Conservation (phyloP, 345 rosid genomes). For the Rhizophora mangle region DNA sequence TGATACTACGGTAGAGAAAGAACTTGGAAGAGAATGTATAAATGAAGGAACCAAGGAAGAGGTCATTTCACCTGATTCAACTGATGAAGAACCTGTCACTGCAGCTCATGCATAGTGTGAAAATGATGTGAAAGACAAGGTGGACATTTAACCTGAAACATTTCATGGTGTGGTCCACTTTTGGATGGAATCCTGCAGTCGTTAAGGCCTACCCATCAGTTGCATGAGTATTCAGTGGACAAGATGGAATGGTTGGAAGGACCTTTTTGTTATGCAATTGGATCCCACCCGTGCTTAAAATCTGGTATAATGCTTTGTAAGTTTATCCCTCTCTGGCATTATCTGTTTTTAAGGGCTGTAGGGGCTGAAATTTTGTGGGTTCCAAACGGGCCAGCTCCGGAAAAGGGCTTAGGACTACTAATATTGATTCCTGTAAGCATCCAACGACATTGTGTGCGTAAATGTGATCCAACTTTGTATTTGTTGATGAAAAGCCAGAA, state of each 20-base stretch:
- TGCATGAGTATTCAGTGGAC: background rate
- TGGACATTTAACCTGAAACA: conserved; percentile 1
- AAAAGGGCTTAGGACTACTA: background rate
- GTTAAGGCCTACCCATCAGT: background rate
- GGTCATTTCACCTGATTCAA: conserved; percentile 39
- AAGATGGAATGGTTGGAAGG: conserved; percentile 1
- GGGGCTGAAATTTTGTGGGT: conserved; percentile 19
- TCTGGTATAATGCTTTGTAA: background rate
- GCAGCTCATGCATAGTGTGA: conserved; percentile 51
- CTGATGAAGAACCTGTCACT: conserved; percentile 68
- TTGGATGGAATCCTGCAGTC: conserved; percentile 6
- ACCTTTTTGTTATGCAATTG: background rate
- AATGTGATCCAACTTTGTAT: too few species aligned
- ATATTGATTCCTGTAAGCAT: too few species aligned
- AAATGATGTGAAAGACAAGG: background rate
- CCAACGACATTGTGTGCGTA: too few species aligned
- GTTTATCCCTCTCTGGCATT: background rate
- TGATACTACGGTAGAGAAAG: conserved; percentile 26
- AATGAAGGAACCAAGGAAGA: conserved; percentile 41
- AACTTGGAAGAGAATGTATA: conserved; percentile 18
- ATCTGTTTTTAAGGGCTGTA: conserved; percentile 6
- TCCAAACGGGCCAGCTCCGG: background rate
- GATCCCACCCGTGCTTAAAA: background rate
- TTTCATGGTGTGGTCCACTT: conserved; percentile 13
- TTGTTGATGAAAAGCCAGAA: too few species aligned